phyloP scores from a whole-genome alignment of 768 basidiomycete genomes.

The Trametes coccinea region DNA sequence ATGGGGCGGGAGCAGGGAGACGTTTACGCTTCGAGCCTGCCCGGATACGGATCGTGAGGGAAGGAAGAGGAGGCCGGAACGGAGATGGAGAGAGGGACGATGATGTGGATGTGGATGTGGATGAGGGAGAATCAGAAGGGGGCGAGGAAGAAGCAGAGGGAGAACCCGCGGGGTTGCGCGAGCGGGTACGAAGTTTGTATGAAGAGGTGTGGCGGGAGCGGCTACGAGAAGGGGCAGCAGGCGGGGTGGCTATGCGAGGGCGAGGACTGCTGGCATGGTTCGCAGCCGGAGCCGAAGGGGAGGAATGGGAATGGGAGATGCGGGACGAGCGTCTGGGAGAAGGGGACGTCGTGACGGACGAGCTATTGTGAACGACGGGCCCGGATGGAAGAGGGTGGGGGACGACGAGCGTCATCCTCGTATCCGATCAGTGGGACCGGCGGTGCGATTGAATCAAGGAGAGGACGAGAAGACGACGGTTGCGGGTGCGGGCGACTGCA shows the following conservation, averaged over 20 bases:
- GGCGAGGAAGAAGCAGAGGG: not conserved
- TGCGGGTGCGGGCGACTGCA: not conserved
- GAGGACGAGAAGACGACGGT: not conserved
- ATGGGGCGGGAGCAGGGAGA: not conserved
- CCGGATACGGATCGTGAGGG: not conserved
- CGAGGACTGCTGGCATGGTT: not conserved
- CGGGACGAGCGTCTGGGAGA: constrained; percentile 9
- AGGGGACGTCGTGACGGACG: not conserved
- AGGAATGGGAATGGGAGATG: not conserved
- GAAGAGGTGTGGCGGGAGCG: too few relatives aligned
- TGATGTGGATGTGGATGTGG: too few relatives aligned
- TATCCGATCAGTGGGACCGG: not conserved
- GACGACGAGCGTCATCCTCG: constrained; percentile 11
- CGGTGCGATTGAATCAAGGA: not conserved
- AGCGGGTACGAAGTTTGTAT: not conserved
- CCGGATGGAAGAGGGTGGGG: not conserved
- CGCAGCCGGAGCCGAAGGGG: not conserved
- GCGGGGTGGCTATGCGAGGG: not conserved
- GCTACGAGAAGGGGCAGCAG: not conserved
- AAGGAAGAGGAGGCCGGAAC: not conserved
- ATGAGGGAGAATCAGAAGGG: not conserved
- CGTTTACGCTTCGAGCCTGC: constrained; percentile 9
- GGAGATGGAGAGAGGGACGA: too few relatives aligned
- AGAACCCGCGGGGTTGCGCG: too few relatives aligned
- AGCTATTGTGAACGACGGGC: not conserved